Evolutionary conservation across 805 yeast genomes (phyloP).

Genomic region (Grigorovia transvaalensis): DNA sequence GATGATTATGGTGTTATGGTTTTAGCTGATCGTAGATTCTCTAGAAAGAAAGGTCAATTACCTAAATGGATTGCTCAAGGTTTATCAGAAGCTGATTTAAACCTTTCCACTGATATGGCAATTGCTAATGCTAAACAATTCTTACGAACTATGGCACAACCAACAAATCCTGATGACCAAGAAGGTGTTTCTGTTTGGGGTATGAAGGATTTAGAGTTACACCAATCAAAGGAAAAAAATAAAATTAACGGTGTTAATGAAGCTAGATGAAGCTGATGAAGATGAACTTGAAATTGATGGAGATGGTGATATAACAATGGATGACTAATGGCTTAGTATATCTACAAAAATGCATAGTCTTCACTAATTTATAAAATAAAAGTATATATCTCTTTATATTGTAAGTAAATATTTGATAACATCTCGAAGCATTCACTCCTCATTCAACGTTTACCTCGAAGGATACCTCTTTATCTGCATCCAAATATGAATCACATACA

Average conservation of each 20-base stretch:
- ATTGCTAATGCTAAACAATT: slow-evolving; percentile 89
- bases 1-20: slow-evolving; percentile 99
- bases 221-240: slow-evolving; percentile 32
- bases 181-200: slow-evolving; percentile 95
- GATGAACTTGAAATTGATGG: slow-evolving; percentile 3
- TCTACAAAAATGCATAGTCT: neutral
- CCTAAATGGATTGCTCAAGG: slow-evolving; percentile 98
- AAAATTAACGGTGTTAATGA: neutral
- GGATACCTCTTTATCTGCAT: slow-evolving; percentile 75
- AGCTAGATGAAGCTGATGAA: neutral
- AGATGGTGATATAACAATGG: slow-evolving; percentile 22
- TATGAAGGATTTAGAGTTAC: slow-evolving; percentile 48
- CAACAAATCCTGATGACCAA: slow-evolving; percentile 77
- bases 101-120: slow-evolving; percentile 95
- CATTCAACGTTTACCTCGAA: slow-evolving; percentile 39
- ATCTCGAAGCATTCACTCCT: neutral
- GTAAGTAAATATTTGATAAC: too few relatives aligned
- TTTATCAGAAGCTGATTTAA: slow-evolving; percentile 79
- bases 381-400: too few relatives aligned
- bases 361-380: too few relatives aligned
- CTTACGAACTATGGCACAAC: slow-evolving; percentile 88
- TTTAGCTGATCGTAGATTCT: slow-evolving; percentile 86
- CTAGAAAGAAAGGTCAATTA: slow-evolving; percentile 72
- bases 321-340: neutral
- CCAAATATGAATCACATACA: slow-evolving; percentile 85